Conservation (phyloP, 257 asterid genomes). For the Solanum peruvianum region DNA sequence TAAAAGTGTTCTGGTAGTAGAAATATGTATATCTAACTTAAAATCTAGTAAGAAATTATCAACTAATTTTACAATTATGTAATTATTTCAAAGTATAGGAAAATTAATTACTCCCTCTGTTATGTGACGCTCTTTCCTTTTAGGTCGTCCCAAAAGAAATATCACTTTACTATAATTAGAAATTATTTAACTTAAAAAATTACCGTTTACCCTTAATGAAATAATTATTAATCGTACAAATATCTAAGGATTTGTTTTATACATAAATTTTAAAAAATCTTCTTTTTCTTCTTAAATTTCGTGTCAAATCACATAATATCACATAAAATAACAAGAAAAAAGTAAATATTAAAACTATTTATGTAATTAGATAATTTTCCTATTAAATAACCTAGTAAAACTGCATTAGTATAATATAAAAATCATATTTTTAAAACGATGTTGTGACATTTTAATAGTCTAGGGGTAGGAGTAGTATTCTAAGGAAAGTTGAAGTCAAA, state of each 20-base stretch:
- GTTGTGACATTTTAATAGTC: not conserved
- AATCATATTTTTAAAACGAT: no score
- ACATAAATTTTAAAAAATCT: no score
- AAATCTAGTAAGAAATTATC: not conserved
- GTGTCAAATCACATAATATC: accelerated
- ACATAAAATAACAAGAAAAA: no score
- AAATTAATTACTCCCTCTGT: not conserved
- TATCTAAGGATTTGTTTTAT: no score
- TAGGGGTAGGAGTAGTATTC: no score
- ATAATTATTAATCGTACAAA: no score
- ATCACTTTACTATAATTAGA: not conserved
- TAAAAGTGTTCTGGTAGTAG: no score
- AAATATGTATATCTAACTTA: not conserved
- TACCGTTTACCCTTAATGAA: not conserved
- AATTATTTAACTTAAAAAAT: no score
- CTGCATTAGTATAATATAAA: not conserved
- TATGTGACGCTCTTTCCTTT: not conserved
- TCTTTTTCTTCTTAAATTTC: no score
- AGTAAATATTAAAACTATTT: no score
- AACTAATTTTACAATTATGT: not conserved
- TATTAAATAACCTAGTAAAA: not conserved
- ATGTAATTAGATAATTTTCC: not conserved
- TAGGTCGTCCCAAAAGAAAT: not conserved
- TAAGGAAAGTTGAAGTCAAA: no score
- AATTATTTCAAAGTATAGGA: not conserved